Percentiles rank a stretch among this genome's conserved stretches.
phyloP scores from a whole-genome alignment of 2,329 filamentous ascomycete species.

The Hymenoscyphus fructigenus region DNA sequence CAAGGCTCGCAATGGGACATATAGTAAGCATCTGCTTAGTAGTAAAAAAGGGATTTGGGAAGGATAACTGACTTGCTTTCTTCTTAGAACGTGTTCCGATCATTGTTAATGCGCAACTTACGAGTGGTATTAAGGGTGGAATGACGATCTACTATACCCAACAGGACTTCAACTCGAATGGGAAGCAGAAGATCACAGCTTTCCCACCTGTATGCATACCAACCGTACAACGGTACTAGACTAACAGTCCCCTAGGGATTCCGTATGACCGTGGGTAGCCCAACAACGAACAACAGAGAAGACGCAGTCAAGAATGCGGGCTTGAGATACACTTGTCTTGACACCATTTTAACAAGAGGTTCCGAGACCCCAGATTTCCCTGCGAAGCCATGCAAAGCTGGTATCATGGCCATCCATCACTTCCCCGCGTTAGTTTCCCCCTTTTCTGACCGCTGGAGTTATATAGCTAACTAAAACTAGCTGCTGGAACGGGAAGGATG shows the following conservation, averaged over 20 bases:
- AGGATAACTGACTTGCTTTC: background rate
- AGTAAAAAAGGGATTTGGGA: background rate
- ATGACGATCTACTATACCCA: slow-evolving; percentile 40
- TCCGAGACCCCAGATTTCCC: slow-evolving; percentile 19
- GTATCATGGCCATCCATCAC: slow-evolving; percentile 18
- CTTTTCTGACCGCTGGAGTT: background rate
- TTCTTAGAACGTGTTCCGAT: slow-evolving; percentile 26
- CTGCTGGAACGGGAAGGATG: slow-evolving; percentile 29
- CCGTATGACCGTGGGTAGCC: slow-evolving; percentile 21
- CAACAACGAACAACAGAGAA: slow-evolving; percentile 10
- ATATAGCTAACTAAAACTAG: background rate
- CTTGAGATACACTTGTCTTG: slow-evolving; percentile 18
- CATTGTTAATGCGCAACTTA: slow-evolving; percentile 31
- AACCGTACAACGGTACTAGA: background rate
- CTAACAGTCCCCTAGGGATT: slow-evolving; percentile 16
- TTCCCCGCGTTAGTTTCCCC: slow-evolving; percentile 14
- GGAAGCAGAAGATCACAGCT: slow-evolving; percentile 7
- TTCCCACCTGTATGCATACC: slow-evolving; percentile 3
- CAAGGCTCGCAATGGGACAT: slow-evolving; percentile 33
- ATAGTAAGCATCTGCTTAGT: slow-evolving; percentile 13
- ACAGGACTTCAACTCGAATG: slow-evolving; percentile 11
- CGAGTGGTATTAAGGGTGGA: slow-evolving; percentile 33
- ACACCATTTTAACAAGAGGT: slow-evolving; percentile 13
- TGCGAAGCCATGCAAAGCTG: slow-evolving; percentile 11
- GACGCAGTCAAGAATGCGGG: slow-evolving; percentile 5